Evolutionary conservation across 1,139 yeast species (phyloP).

Genomic region (Hanseniaspora gamundiae): DNA sequence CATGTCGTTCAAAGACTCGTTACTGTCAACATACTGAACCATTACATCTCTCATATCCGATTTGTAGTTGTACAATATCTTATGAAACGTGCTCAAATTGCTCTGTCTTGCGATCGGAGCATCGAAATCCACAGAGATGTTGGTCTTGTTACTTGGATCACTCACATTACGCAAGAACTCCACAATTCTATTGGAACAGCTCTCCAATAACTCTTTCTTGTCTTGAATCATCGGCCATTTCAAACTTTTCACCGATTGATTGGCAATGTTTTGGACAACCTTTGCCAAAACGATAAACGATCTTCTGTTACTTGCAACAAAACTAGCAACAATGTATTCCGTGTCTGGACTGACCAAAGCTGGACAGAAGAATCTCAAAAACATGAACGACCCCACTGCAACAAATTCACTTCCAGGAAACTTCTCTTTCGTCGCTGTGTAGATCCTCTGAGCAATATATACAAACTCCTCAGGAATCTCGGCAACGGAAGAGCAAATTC

Average conservation of each 20-base stretch:
- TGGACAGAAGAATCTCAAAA: conserved; percentile 79
- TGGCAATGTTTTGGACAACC: conserved; percentile 78
- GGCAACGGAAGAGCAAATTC: conserved; percentile 44
- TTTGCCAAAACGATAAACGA: conserved; percentile 75
- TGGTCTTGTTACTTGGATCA: conserved; percentile 13
- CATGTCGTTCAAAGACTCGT: conserved; percentile 16
- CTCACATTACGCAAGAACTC: conserved; percentile 33
- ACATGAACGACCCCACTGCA: conserved; percentile 82
- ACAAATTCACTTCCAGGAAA: conserved; percentile 52
- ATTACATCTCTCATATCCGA: conserved; percentile 36
- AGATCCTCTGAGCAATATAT: conserved; percentile 62
- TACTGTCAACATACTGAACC: conserved; percentile 17
- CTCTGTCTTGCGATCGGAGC: conserved; percentile 14
- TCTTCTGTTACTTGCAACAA: conserved; percentile 44
- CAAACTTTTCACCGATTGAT: conserved; percentile 48
- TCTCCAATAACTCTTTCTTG: conserved; percentile 32
- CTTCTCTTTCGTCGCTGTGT: conserved; percentile 46
- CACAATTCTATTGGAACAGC: conserved; percentile 35
- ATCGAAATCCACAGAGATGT: conserved; percentile 12
- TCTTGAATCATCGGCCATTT: conserved; percentile 47
- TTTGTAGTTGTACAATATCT: conserved; percentile 52
- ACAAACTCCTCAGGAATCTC: conserved; percentile 62
- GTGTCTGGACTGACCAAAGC: conserved; percentile 86
- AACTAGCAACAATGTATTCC: conserved; percentile 33
- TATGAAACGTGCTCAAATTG: conserved; percentile 50